Conservation (phyloP, 148 eudicot genomes). For the Gaultheria prostrata region DNA sequence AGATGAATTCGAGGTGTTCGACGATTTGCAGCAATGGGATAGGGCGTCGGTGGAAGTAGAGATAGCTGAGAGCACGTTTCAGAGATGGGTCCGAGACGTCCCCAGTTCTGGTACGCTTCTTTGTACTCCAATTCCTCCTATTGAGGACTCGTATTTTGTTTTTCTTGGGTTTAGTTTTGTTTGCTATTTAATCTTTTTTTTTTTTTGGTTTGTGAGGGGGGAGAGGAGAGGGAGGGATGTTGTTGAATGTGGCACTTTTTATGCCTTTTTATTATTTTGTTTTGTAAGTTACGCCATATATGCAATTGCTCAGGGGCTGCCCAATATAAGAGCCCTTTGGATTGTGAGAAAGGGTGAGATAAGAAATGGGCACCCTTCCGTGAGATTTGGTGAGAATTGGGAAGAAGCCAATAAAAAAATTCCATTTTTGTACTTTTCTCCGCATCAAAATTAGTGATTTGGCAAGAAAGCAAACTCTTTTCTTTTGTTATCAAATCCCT, state of each 20-base stretch:
- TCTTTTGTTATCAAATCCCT: too few relatives aligned
- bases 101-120: constrained; percentile 61
- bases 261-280: not conserved
- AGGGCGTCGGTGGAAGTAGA: constrained; percentile 69
- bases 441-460: too few relatives aligned
- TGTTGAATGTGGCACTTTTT: not conserved
- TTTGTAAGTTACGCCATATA: not conserved
- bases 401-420: too few relatives aligned
- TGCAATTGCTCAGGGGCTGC: not conserved
- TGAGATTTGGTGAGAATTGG: too few relatives aligned
- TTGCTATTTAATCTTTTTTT: not conserved
- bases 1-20: constrained; percentile 53
- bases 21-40: constrained; percentile 69
- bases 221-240: too few relatives aligned
- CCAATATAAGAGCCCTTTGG: too few relatives aligned
- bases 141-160: not conserved
- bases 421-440: too few relatives aligned
- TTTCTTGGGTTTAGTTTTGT: not conserved
- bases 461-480: too few relatives aligned
- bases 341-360: too few relatives aligned
- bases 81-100: constrained; percentile 66
- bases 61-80: constrained; percentile 59
- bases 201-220: too few relatives aligned
- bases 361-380: too few relatives aligned
- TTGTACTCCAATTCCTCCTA: not conserved